Evolutionary conservation across 768 basidiomycete species (phyloP).

Genomic region (Suillus alpinus): DNA sequence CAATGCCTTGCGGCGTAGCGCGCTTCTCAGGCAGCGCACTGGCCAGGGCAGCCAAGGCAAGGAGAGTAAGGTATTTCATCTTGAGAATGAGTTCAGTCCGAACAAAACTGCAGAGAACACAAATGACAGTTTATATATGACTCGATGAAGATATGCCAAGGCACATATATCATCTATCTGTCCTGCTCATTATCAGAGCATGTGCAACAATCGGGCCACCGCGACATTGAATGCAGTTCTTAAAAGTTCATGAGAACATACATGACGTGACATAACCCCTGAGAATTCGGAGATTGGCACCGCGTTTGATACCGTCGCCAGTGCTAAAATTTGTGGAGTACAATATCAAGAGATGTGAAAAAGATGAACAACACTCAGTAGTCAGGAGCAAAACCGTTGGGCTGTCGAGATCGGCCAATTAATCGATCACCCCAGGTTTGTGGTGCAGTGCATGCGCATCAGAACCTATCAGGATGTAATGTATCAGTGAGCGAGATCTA

Average conservation of each 20-base stretch:
- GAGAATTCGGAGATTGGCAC: neutral
- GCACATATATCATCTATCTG: neutral
- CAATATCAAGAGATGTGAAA: neutral
- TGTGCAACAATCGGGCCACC: conserved; percentile 9
- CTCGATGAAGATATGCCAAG: neutral
- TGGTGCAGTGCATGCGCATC: neutral
- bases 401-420: neutral
- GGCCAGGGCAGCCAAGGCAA: conserved; percentile 15
- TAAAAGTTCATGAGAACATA: neutral
- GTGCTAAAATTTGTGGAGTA: neutral
- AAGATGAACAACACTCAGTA: neutral
- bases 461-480: neutral
- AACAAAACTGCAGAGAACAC: neutral
- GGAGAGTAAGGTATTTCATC: conserved; percentile 21
- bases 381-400: neutral
- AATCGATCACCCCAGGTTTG: neutral
- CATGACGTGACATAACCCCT: neutral
- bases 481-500: neutral
- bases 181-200: conserved; percentile 12
- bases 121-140: conserved; percentile 11
- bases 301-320: neutral
- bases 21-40: conserved; percentile 25
- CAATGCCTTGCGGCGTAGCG: conserved; percentile 47
- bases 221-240: neutral
- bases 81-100: neutral